phyloP scores from a whole-genome alignment of 2,329 filamentous ascomycete species.

The Ascochyta viciae-villosae region DNA sequence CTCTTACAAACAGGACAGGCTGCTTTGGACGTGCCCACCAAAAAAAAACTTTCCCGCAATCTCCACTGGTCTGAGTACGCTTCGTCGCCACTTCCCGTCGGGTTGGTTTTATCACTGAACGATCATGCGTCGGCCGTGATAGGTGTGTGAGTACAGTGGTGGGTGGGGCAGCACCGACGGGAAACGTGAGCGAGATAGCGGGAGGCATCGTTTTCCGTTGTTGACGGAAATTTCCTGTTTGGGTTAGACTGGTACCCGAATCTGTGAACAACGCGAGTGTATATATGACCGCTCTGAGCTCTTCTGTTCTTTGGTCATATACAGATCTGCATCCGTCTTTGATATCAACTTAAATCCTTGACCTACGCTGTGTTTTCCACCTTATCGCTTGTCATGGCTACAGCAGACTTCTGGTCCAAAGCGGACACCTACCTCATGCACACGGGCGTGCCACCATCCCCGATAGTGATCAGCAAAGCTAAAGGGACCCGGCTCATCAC shows the following conservation, averaged over 20 bases:
- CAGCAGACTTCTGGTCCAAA: slow-evolving; percentile 6
- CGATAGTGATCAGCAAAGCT: slow-evolving; percentile 6
- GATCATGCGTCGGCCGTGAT: background rate
- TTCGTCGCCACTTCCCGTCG: too few species aligned
- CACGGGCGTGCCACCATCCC: slow-evolving; percentile 8
- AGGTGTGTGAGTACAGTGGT: background rate
- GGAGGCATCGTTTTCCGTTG: background rate
- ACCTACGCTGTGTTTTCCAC: background rate
- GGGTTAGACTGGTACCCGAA: background rate
- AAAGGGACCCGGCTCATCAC: slow-evolving; percentile 4
- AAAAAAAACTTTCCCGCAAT: too few species aligned
- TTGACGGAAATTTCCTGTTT: background rate
- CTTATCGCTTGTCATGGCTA: background rate
- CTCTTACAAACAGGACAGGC: too few species aligned
- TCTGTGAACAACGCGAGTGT: background rate
- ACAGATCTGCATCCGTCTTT: background rate
- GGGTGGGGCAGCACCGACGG: background rate
- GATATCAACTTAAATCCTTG: background rate
- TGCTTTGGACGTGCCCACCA: too few species aligned
- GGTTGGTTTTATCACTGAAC: too few species aligned
- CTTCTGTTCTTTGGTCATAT: background rate
- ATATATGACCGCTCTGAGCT: background rate
- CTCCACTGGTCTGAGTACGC: too few species aligned
- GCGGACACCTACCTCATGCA: slow-evolving; percentile 12
- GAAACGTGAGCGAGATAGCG: background rate